Evolutionary conservation across 2,329 filamentous ascomycete genomes (phyloP), one percentile per base, ranked within the genome.

Genomic region (Penicillium capsulatum): DNA sequence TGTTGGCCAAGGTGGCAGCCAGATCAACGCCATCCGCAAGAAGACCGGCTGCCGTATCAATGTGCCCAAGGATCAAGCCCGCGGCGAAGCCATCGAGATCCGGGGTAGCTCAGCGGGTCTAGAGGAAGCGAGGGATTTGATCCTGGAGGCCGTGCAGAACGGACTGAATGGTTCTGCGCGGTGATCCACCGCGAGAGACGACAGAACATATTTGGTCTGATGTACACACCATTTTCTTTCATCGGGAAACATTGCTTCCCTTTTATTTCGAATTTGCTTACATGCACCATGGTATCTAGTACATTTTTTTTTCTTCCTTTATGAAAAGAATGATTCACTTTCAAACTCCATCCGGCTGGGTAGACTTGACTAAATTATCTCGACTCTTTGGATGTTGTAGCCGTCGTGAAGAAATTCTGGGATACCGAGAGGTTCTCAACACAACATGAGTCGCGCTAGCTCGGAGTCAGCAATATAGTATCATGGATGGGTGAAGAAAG

Each of bases 21-120:
- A 91, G 67, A 94, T 98, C 64, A 96, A 96, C 68, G 73, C 80
- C 29, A 96, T 98, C 62, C 82, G 92, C 54, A 88, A 87, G 71
- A 81, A 92, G 72, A 96, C 89, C 36, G 86, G 86, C 39, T 96
- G 90, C 68, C 89, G 85, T 69, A 94, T 98, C 62, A 89, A 90
- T 50, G 91, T 98, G 28, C 92, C 92, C 15, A 82, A 86, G 51
- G 83, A 87, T 58, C 85, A 94, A 65, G 72, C 72, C 26, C 69
- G 71, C 53, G 76, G 74, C 15, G 90, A 96, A 66, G 87, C 91
- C 3, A 96, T 98, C 61, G 88, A 95, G 71, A 85, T 98, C 56
- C 74, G 84, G 24, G 92, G 92, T 27, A 78, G 76, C 39, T 79
- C 78, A 59, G 84, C 88, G 11, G 88, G 86, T 9, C 80, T 94